These are phyloP conservation scores for Rhexocercosporidium sp. DNA, from an alignment of 2,329 filamentous ascomycete species.

Conservation along the genomic window DNA sequence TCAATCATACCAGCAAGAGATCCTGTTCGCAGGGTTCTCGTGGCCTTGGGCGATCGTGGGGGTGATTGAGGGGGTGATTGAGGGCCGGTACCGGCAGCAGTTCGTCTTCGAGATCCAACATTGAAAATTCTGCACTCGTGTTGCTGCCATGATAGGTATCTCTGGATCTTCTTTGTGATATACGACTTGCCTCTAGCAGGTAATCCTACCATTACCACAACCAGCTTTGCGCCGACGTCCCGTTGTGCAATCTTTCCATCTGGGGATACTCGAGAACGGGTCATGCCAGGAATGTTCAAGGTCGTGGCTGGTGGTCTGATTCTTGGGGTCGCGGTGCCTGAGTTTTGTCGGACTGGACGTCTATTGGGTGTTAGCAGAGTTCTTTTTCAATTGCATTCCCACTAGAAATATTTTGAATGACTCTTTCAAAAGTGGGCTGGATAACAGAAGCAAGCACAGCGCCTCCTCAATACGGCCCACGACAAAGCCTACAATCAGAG, in stretches of 20 bases:
- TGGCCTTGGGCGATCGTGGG: constrained; percentile 35
- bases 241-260: constrained; percentile 92
- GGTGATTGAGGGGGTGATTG: constrained; percentile 32
- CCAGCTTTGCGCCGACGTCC: constrained; percentile 94
- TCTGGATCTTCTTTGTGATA: constrained; percentile 96
- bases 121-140: constrained; percentile 98
- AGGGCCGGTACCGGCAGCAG: constrained; percentile 66
- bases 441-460: background rate
- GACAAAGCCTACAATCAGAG: background rate
- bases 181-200: constrained; percentile 97
- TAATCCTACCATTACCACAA: constrained; percentile 97
- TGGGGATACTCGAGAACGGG: constrained; percentile 91
- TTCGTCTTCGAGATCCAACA: constrained; percentile 86
- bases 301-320: constrained; percentile 87
- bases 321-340: constrained; percentile 77
- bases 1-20: constrained; percentile 37
- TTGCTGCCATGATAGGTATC: constrained; percentile 96
- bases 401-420: background rate
- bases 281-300: constrained; percentile 95
- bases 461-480: background rate
- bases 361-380: constrained; percentile 47
- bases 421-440: background rate
- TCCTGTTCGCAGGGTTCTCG: constrained; percentile 24
- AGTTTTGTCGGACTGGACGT: constrained; percentile 73
- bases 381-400: background rate